A percentile compares a stretch with the other conserved stretches of the same genome.
These are phyloP conservation scores for Penicillium sp. DNA, from an alignment of 2,329 filamentous ascomycete species.

Conservation along the genomic window DNA sequence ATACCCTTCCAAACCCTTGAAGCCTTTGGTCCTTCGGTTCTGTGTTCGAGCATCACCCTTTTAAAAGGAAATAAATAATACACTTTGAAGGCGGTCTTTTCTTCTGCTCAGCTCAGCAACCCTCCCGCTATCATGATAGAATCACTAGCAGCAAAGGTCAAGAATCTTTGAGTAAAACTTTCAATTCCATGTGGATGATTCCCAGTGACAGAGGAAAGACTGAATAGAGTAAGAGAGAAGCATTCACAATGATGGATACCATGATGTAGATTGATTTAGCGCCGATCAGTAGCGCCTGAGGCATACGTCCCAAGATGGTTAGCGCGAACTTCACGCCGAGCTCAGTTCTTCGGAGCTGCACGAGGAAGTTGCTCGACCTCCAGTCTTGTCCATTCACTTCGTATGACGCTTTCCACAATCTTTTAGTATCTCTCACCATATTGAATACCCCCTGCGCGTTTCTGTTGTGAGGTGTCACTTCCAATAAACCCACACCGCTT, in stretches of 20 bases:
- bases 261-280: background rate
- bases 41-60: background rate
- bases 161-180: no score
- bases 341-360: conserved; percentile 10
- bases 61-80: background rate
- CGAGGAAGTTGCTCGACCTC: conserved; percentile 5
- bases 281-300: conserved; percentile 6
- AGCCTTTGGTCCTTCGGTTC: background rate
- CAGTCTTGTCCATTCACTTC: background rate
- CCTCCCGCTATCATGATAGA: no score
- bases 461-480: background rate
- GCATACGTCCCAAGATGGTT: conserved; percentile 1
- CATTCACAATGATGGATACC: background rate
- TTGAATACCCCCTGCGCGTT: background rate
- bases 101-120: background rate
- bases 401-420: conserved; percentile 2
- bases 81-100: background rate
- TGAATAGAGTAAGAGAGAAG: no score
- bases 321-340: conserved; percentile 6
- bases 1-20: conserved; percentile 8
- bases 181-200: no score
- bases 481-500: no score
- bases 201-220: no score
- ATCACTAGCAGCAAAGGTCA: no score
- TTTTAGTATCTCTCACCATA: background rate